These are phyloP conservation scores for Gigaspora rosea DNA, from an alignment of 192 early-diverging fungal species.

Conservation along the genomic window DNA sequence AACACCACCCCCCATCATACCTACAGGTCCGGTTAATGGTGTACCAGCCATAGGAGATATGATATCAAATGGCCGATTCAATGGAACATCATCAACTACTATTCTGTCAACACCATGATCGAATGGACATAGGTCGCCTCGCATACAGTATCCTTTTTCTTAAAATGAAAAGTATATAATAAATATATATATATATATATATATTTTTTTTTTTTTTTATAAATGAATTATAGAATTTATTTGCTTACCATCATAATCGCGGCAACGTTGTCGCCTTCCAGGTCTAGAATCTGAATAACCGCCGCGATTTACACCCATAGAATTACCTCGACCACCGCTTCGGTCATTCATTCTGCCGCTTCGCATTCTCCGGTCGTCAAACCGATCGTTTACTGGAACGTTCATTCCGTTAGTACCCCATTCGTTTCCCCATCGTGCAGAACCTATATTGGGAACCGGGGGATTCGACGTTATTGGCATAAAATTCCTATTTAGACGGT, in stretches of 20 bases:
- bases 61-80: slow-evolving; percentile 45
- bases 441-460: slow-evolving; percentile 21
- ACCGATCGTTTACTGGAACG: slow-evolving; percentile 26
- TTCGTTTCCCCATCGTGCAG: slow-evolving; percentile 31
- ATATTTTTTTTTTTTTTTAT: not conserved
- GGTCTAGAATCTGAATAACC: slow-evolving; percentile 38
- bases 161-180: slow-evolving; percentile 18
- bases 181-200: not conserved
- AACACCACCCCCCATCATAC: slow-evolving; percentile 39
- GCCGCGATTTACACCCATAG: slow-evolving; percentile 34
- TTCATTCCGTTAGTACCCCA: slow-evolving; percentile 31
- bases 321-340: slow-evolving; percentile 48
- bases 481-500: slow-evolving; percentile 23
- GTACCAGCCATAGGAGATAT: slow-evolving; percentile 40
- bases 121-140: slow-evolving; percentile 78
- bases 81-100: slow-evolving; percentile 59
- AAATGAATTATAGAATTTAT: not conserved
- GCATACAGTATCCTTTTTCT: slow-evolving; percentile 81
- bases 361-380: slow-evolving; percentile 37
- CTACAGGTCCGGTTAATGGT: slow-evolving; percentile 35
- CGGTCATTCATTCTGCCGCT: slow-evolving; percentile 43
- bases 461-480: slow-evolving; percentile 12
- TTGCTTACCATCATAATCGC: slow-evolving; percentile 74
- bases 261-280: slow-evolving; percentile 55
- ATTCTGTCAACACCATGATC: slow-evolving; percentile 75